Evolutionary conservation across 1,139 yeast species (phyloP).

Genomic region (Yamadazyma blattariae): DNA sequence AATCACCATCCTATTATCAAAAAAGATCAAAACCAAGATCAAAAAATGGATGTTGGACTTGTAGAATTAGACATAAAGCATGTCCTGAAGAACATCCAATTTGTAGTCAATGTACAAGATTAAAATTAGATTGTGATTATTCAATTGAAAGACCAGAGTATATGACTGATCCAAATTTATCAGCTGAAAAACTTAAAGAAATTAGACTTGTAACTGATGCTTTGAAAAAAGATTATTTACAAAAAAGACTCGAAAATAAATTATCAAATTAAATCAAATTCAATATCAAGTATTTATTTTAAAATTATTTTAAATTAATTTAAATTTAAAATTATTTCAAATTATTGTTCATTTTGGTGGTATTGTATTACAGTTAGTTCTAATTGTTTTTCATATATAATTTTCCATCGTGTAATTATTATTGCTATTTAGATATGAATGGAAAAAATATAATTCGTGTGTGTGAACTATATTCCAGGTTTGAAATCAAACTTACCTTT

Average conservation of each 20-base stretch:
- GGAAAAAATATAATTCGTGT: no score
- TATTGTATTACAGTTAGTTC: no score
- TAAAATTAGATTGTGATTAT: conserved; percentile 49
- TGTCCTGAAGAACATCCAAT: conserved; percentile 61
- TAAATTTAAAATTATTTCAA: no score
- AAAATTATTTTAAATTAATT: no score
- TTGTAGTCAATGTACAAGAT: conserved; percentile 53
- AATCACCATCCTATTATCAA: background rate
- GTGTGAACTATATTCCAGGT: no score
- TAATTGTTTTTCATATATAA: no score
- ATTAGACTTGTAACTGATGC: conserved; percentile 38
- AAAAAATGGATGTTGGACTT: conserved; percentile 67
- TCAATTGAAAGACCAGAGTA: conserved; percentile 48
- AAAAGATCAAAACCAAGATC: conserved; percentile 23
- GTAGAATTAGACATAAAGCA: conserved; percentile 61
- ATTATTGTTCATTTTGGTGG: no score
- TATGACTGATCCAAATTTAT: conserved; percentile 42
- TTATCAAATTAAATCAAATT: conserved; percentile 1
- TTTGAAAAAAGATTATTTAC: conserved; percentile 16
- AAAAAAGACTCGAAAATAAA: conserved; percentile 15
- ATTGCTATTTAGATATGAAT: no score
- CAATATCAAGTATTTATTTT: background rate
- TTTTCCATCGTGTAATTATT: no score
- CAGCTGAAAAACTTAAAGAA: conserved; percentile 45
- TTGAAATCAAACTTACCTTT: no score